These are phyloP conservation scores for Panus rudis DNA, from an alignment of 768 basidiomycete species.

Conservation along the genomic window DNA sequence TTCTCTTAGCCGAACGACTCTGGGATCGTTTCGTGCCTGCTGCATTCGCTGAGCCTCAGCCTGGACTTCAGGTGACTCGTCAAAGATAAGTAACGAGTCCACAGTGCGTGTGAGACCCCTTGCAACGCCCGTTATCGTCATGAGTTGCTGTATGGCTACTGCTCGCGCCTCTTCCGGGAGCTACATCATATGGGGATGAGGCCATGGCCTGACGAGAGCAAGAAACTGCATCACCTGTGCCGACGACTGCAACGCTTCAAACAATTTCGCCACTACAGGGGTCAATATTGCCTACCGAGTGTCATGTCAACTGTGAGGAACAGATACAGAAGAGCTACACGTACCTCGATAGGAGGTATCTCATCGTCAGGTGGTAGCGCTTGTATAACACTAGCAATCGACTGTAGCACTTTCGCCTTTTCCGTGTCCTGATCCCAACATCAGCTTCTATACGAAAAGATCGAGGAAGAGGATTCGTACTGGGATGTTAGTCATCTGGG, in stretches of 20 bases:
- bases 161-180: constrained; percentile 66
- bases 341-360: constrained; percentile 69
- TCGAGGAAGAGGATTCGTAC: constrained; percentile 34
- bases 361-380: constrained; percentile 76
- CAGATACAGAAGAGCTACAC: constrained; percentile 5
- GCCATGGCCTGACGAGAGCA: constrained; percentile 10
- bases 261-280: constrained; percentile 67
- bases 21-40: constrained; percentile 54
- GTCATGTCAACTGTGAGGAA: background rate
- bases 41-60: constrained; percentile 49
- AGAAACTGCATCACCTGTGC: no score
- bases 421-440: constrained; percentile 59
- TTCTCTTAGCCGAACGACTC: constrained; percentile 59
- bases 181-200: constrained; percentile 28
- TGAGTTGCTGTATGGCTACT: constrained; percentile 63
- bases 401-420: constrained; percentile 85
- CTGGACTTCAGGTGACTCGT: constrained; percentile 44
- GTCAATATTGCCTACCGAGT: constrained; percentile 55
- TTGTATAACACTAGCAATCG: constrained; percentile 89
- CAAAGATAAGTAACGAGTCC: constrained; percentile 59
- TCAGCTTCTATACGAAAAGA: background rate
- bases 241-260: constrained; percentile 51
- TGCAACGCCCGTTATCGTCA: constrained; percentile 78
- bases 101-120: constrained; percentile 77
- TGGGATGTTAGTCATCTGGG: constrained; percentile 64